Base-by-base conservation (phyloP, 768 basidiomycete species). In the Multifurca ochricompacta region DNA sequence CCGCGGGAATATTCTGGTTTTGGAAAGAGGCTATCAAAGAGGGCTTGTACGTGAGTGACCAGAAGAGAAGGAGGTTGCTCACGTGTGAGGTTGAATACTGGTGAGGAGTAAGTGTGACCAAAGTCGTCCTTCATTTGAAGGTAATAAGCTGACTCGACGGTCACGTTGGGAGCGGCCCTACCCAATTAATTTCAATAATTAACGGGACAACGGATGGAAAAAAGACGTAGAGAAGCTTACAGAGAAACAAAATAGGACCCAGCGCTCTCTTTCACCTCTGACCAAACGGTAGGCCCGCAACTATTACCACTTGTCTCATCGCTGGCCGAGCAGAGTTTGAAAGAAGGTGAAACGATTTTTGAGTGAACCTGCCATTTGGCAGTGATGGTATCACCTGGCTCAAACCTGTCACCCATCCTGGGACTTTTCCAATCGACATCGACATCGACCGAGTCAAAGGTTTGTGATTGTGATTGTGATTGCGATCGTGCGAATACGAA, bases 301-400 rank as follows among this genome's bases (percentile, higher is more conserved):
- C 53, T 51, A 40, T 41, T 44, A n/a, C n/a, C n/a, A n/a, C n/a
- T n/a, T n/a, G n/a, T n/a, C 35, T 49, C 48, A 14, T 57, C 53
- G 11, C 53, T n/a, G n/a, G n/a, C 51, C 6, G 40, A 35, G 51
- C 71, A 73, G 14, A 73, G 65, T 41, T 62, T 63, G 56, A 73
- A 69, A 0, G 70, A 66, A 7, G 71, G 71, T 9, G 69, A 68
- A 13, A 64, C 62, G 21, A 70, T 56, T 3, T 60, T 44, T 21
- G 61, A 14, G 10, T 30, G 46, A 2, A 65, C 40, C 18, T 45
- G 62, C 71, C 71, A 71, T 34, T 66, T 56, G 10, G 62, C 68
- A 36, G 66, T 52, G 28, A 73, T 66, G 2, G 61, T 64, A 42
- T 71, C 70, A 10, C 67, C 69, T 1, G 69, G 54, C 9, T 44